Conservation (phyloP, 2,329 filamentous ascomycete genomes). For the Coniochaeta sp. region DNA sequence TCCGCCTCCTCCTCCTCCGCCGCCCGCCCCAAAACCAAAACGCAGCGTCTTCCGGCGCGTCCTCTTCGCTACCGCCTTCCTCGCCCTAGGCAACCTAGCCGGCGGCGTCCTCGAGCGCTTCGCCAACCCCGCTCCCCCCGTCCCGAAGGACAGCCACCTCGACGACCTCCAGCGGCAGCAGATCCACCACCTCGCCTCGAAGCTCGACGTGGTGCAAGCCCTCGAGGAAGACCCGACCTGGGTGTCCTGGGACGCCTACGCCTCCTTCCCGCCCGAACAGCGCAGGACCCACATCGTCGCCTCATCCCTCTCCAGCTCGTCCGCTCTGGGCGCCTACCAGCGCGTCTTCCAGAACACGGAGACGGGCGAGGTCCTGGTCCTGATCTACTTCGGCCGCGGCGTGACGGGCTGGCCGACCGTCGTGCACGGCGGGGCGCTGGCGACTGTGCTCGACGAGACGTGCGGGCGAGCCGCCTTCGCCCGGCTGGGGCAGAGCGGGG, state of each 20-base stretch:
- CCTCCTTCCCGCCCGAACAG: slow-evolving; percentile 8
- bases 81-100: slow-evolving; percentile 29
- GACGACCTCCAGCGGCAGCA: neutral
- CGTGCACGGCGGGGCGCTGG: slow-evolving; percentile 63
- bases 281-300: slow-evolving; percentile 26
- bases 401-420: slow-evolving; percentile 63
- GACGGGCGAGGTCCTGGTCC: slow-evolving; percentile 49
- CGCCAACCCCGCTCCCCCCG: slow-evolving; percentile 34
- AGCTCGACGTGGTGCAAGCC: slow-evolving; percentile 38
- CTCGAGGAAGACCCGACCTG: slow-evolving; percentile 32
- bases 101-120: slow-evolving; percentile 31
- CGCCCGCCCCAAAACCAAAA: slow-evolving; percentile 9
- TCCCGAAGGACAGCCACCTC: slow-evolving; percentile 23
- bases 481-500: slow-evolving; percentile 28
- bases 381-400: slow-evolving; percentile 62
- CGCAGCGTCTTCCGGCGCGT: slow-evolving; percentile 15
- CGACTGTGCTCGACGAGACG: slow-evolving; percentile 62
- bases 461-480: slow-evolving; percentile 54
- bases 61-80: slow-evolving; percentile 24
- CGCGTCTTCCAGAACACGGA: slow-evolving; percentile 55
- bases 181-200: slow-evolving; percentile 20
- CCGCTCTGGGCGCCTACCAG: slow-evolving; percentile 42
- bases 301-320: slow-evolving; percentile 31
- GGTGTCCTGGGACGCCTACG: slow-evolving; percentile 32
- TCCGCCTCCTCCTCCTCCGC: neutral